Conservation (phyloP, 306 rosid genomes). For the Vigna trinervia region DNA sequence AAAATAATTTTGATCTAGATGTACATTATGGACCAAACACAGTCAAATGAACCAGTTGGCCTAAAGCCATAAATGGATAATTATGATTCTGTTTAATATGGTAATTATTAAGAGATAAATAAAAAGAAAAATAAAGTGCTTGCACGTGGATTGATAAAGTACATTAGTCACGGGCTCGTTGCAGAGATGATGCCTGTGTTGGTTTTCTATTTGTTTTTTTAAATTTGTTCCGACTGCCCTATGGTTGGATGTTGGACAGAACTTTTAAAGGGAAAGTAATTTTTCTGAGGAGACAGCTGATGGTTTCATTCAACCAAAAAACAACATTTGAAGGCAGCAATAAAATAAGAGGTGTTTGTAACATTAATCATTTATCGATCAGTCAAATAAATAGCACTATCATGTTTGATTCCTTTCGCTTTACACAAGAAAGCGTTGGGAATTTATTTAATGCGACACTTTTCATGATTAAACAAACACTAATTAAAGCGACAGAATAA, state of each 20-base stretch:
- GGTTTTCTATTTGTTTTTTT: background rate
- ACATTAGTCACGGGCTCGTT: constrained; percentile 1
- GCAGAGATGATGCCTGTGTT: background rate
- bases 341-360: background rate
- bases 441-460: constrained; percentile 8
- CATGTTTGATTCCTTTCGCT: constrained; percentile 9
- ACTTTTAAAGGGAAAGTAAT: background rate
- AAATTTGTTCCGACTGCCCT: background rate
- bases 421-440: background rate
- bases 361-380: background rate
- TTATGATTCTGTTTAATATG: background rate
- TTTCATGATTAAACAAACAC: background rate
- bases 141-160: background rate
- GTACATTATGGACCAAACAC: no score
- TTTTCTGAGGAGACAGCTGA: background rate
- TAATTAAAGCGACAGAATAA: constrained; percentile 12
- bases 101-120: background rate
- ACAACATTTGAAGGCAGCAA: background rate
- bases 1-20: no score
- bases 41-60: no score
- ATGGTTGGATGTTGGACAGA: background rate
- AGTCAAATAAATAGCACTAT: constrained; percentile 1
- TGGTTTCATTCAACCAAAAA: background rate
- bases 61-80: no score
- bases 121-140: background rate